Evolutionary conservation across 768 basidiomycete genomes (phyloP).

Genomic region (Collybiopsis confluens): DNA sequence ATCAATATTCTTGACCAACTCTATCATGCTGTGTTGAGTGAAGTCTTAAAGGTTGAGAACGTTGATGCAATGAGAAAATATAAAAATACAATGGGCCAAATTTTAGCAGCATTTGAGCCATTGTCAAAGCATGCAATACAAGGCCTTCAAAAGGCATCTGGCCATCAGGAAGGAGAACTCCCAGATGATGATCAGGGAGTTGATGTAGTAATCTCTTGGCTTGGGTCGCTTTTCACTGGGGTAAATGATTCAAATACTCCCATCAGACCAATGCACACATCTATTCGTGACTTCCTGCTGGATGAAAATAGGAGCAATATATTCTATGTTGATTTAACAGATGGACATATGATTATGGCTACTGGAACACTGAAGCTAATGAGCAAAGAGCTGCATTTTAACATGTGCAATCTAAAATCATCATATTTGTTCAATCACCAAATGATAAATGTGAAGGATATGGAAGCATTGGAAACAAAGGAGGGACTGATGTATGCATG

Average conservation of each 20-base stretch:
- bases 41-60: not conserved
- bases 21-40: not conserved
- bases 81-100: not conserved
- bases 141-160: not conserved
- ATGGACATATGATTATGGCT: not conserved
- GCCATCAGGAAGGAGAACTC: too few relatives aligned
- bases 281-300: not conserved
- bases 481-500: not conserved
- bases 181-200: too few relatives aligned
- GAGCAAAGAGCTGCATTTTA: not conserved
- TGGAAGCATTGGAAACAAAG: not conserved
- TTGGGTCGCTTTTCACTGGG: conserved; percentile 2
- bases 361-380: not conserved
- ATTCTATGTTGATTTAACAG: not conserved
- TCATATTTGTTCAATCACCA: not conserved
- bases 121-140: not conserved
- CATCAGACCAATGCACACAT: not conserved
- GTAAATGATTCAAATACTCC: not conserved
- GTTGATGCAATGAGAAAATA: not conserved
- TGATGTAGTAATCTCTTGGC: not conserved
- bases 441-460: not conserved
- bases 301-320: not conserved
- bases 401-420: not conserved
- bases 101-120: not conserved
- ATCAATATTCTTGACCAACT: not conserved